Evolutionary conservation across 2,329 filamentous ascomycete genomes (phyloP).

Genomic region (Emergomyces pasteurianus): DNA sequence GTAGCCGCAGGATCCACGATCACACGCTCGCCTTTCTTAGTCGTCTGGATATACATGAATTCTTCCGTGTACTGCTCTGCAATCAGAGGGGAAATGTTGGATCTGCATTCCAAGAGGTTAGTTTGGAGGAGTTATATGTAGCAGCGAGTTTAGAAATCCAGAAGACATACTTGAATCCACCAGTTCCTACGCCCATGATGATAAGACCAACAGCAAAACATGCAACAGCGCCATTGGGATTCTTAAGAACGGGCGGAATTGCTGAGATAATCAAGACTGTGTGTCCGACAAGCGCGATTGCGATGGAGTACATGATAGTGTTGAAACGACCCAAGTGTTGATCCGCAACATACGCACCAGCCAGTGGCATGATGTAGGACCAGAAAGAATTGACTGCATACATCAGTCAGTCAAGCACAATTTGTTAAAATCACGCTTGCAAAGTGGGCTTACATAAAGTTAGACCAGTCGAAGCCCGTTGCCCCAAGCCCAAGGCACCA

Average conservation of each 20-base stretch:
- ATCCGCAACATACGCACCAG: conserved; percentile 53
- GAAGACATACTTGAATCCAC: conserved; percentile 54
- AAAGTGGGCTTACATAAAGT: conserved; percentile 31
- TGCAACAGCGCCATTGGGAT: conserved; percentile 46
- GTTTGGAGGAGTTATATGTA: neutral
- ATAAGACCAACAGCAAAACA: conserved; percentile 53
- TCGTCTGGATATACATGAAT: conserved; percentile 45
- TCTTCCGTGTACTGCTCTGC: conserved; percentile 56
- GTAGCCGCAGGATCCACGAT: conserved; percentile 60
- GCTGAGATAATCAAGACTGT: conserved; percentile 54
- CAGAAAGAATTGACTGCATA: conserved; percentile 47
- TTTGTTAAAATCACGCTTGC: neutral
- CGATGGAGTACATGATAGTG: conserved; percentile 56
- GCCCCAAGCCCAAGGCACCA: conserved; percentile 48
- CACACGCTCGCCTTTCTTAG: conserved; percentile 50
- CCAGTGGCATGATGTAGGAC: conserved; percentile 47
- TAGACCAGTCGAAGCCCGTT: conserved; percentile 42
- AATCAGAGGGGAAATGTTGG: conserved; percentile 61
- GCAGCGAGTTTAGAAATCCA: neutral
- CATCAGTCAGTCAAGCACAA: neutral
- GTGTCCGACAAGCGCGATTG: conserved; percentile 54
- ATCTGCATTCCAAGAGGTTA: conserved; percentile 15
- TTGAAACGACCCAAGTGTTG: conserved; percentile 53
- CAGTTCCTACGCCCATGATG: conserved; percentile 62
- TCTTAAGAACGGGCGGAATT: conserved; percentile 49